Conservation (phyloP, 805 yeast species). For the Lipomyces kockii region DNA sequence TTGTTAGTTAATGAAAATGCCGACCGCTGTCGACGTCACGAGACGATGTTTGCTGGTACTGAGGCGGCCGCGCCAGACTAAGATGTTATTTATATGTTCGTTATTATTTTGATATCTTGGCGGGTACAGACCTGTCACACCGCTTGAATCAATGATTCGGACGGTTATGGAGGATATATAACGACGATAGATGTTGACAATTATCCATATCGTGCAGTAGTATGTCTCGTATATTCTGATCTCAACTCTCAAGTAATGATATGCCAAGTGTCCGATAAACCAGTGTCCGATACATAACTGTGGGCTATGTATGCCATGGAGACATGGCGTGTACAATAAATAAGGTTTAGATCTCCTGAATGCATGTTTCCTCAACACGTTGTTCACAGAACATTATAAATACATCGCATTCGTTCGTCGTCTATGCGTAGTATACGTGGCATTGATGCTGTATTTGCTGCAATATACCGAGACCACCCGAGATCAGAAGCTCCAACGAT, state of each 20-base stretch:
- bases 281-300: too few species aligned
- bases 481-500: background rate
- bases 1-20: background rate
- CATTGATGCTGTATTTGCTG: background rate
- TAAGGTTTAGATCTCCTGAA: background rate
- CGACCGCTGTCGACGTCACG: background rate
- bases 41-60: background rate
- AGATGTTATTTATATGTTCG: background rate
- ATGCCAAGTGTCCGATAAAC: too few species aligned
- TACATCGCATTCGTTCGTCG: too few species aligned
- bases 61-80: background rate
- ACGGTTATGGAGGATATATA: background rate
- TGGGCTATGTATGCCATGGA: too few species aligned
- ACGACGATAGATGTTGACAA: too few species aligned
- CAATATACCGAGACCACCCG: background rate
- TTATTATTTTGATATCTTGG: background rate
- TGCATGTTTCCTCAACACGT: background rate
- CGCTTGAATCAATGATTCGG: background rate
- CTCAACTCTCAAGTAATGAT: too few species aligned
- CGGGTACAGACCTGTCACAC: background rate
- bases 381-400: too few species aligned
- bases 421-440: too few species aligned
- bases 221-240: too few species aligned
- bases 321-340: background rate
- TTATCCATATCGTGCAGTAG: too few species aligned